Conservation (phyloP, 805 yeast genomes). For the Lipomyces yamanashiensis region DNA sequence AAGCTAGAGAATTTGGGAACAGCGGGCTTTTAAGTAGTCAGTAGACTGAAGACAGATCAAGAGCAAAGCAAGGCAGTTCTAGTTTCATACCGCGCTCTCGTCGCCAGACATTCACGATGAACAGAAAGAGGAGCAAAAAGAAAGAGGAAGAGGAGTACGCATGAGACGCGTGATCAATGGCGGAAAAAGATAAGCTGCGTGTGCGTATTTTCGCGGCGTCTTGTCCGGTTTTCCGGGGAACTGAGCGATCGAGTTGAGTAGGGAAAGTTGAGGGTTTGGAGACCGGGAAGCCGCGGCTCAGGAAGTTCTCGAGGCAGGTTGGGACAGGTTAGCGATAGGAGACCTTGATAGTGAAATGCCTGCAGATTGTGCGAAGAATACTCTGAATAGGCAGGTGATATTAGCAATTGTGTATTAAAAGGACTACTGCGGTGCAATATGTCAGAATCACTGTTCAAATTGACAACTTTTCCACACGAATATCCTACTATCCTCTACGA, state of each 20-base stretch:
- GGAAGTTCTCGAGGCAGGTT: too few relatives aligned
- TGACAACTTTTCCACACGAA: conserved; percentile 17
- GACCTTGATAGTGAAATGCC: too few relatives aligned
- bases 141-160: not conserved
- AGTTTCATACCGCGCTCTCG: not conserved
- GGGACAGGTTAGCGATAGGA: too few relatives aligned
- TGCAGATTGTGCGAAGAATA: too few relatives aligned
- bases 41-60: not conserved
- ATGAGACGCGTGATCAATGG: not conserved
- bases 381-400: not conserved
- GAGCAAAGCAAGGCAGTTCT: not conserved
- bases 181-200: not conserved
- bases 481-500: conserved; percentile 28
- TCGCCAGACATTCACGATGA: conserved; percentile 6
- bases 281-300: too few relatives aligned
- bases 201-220: too few relatives aligned
- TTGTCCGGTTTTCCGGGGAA: too few relatives aligned
- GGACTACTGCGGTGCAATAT: not conserved
- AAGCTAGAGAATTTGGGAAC: conserved; percentile 34
- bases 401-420: not conserved
- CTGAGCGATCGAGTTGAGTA: too few relatives aligned
- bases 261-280: too few relatives aligned
- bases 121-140: not conserved
- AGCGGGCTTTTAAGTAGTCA: not conserved
- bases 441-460: conserved; percentile 8